These are phyloP conservation scores for Hypoxylon perforatum DNA, from an alignment of 495 filamentous ascomycete genomes.

Conservation along the genomic window DNA sequence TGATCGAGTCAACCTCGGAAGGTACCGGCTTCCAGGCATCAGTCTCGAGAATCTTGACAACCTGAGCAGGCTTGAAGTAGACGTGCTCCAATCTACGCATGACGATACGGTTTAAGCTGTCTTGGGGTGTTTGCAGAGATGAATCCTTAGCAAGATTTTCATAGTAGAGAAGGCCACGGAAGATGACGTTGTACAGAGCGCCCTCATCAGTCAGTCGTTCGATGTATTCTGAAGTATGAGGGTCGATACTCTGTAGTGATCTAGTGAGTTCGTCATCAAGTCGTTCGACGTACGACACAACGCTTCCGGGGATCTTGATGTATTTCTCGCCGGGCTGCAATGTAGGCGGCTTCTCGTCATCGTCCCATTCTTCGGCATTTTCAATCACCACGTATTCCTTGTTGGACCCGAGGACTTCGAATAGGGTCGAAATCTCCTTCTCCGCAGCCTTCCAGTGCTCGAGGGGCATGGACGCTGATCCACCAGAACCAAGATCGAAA, in stretches of 20 bases:
- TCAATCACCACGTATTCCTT: slow-evolving; percentile 85
- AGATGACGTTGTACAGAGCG: slow-evolving; percentile 89
- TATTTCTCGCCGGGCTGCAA: slow-evolving; percentile 75
- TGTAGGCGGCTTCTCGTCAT: slow-evolving; percentile 90
- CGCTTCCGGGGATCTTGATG: slow-evolving; percentile 89
- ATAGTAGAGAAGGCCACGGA: slow-evolving; percentile 85
- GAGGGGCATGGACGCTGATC: slow-evolving; percentile 85
- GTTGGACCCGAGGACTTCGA: slow-evolving; percentile 82
- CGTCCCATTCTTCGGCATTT: slow-evolving; percentile 97
- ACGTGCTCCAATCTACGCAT: slow-evolving; percentile 96
- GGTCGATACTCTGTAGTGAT: slow-evolving; percentile 95
- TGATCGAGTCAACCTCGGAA: slow-evolving; percentile 73
- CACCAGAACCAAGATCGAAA: slow-evolving; percentile 89
- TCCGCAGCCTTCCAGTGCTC: slow-evolving; percentile 98
- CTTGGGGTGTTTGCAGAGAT: slow-evolving; percentile 79
- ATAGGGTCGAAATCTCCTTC: slow-evolving; percentile 79
- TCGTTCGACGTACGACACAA: slow-evolving; percentile 94
- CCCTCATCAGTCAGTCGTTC: slow-evolving; percentile 92
- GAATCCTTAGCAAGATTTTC: slow-evolving; percentile 78
- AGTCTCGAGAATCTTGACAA: slow-evolving; percentile 91
- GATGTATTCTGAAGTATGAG: slow-evolving; percentile 98
- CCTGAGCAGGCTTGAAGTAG: slow-evolving; percentile 98
- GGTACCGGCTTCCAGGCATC: slow-evolving; percentile 90
- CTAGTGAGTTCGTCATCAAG: slow-evolving; percentile 97
- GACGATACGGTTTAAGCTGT: slow-evolving; percentile 87